Base-by-base conservation (phyloP, 257 asterid species). In the Craterostigma plantagineum region DNA sequence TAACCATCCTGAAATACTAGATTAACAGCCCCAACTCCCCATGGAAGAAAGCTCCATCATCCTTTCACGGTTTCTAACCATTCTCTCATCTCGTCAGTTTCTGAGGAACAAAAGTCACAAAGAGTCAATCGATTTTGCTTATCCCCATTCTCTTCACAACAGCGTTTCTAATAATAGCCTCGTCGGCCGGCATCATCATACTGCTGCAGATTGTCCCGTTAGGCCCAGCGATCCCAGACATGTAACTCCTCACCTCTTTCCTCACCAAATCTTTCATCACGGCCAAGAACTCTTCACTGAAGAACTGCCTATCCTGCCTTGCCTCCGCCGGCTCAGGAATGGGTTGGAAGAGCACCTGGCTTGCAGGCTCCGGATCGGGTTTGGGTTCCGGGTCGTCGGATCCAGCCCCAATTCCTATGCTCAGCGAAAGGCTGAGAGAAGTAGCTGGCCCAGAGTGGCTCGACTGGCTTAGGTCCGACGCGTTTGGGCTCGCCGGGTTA, bases 401-500 rank as follows among this genome's bases (percentile, higher is more conserved):
- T 15, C 14, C 11, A 15, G 50, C 10, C 3, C 33, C 37, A 41
- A 18, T 16, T 37, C 68, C 33, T 56, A 62, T 9, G 86, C 86
- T 39, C 18, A 76, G 17, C 12, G 93, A 73, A 0, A 79, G 65
- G 12, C 68, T 60, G 8, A 79, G 72, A 4, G 70, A 65, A 0
- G 90, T 79, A 0, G 56, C 70, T 55, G 7, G 43, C 15, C 63
- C 63, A 11, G 80, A 77, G 8, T 53, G 65, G 13, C 69, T 49
- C 11, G 86, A 74, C 12, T 69, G 71, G 16, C 83, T 69, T 41
- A 38, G 8, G n/a, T 76, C 92, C 5, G 90, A 79, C 40, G 76
- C 75, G 10, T 78, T 67, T 0, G 90, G 90, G 7, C 87, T 75
- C 2, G 64, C 54, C 8, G 82, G 79, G 51, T 68, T 71, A 46